Conservation (phyloP, 1,284 basidiomycete genomes). For the Ganoderma leucocontextum region DNA sequence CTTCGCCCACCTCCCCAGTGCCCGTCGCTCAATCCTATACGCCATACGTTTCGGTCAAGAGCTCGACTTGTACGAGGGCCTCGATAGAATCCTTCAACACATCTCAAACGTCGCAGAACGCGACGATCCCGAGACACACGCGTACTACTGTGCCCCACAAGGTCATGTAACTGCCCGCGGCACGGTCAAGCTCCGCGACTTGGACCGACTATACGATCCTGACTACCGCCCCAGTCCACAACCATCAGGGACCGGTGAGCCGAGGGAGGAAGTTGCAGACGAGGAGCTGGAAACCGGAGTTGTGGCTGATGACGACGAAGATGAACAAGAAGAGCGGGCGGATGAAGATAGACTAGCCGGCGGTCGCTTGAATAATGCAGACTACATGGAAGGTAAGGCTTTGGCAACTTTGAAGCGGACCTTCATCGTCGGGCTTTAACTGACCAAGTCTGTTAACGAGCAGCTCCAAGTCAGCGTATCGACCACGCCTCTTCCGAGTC, state of each 20-base stretch:
- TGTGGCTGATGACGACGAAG: neutral
- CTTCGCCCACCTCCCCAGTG: neutral
- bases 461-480: no score
- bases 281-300: neutral
- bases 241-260: neutral
- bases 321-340: neutral
- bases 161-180: neutral
- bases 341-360: no score
- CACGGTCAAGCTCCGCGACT: neutral
- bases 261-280: neutral
- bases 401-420: no score
- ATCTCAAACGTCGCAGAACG: neutral
- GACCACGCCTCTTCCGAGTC: no score
- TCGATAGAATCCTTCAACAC: slow-evolving; percentile 2
- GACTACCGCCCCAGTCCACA: neutral
- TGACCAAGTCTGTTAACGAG: no score
- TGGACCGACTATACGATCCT: neutral
- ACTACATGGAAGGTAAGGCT: no score
- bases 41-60: neutral
- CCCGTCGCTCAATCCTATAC: neutral
- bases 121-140: neutral
- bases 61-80: neutral
- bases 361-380: no score
- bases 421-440: no score
- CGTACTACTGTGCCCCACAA: neutral